phyloP scores from a whole-genome alignment of 2,329 filamentous ascomycete species.

The Fusarium sp. region DNA sequence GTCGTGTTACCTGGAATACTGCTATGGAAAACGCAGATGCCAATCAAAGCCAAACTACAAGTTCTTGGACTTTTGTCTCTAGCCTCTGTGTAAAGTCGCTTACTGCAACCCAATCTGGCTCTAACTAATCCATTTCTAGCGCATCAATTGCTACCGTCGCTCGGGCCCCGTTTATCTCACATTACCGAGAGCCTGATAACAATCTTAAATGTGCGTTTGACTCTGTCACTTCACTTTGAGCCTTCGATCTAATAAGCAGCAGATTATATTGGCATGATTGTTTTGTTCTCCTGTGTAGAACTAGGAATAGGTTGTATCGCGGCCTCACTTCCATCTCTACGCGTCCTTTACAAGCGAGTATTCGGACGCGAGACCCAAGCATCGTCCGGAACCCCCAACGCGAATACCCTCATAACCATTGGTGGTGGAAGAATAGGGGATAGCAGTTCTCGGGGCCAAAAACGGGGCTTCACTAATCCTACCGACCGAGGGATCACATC shows the following conservation, averaged over 20 bases:
- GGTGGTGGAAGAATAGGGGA: background rate
- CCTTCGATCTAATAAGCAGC: background rate
- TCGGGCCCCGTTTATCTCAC: conserved; percentile 7
- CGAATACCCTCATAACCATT: background rate
- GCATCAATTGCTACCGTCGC: conserved; percentile 9
- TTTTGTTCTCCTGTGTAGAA: conserved; percentile 8
- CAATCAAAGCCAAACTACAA: background rate
- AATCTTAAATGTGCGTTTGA: conserved; percentile 8
- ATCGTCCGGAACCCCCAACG: background rate
- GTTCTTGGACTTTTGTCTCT: conserved; percentile 3
- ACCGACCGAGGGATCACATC: background rate
- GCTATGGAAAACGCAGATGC: conserved; percentile 14
- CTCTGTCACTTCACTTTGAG: rapidly evolving
- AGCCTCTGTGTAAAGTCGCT: background rate
- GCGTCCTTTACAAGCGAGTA: background rate
- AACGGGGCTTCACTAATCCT: background rate
- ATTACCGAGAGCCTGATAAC: background rate
- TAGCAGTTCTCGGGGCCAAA: background rate
- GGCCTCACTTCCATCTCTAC: background rate
- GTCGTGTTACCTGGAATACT: background rate
- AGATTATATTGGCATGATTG: conserved; percentile 11
- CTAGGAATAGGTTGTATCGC: background rate
- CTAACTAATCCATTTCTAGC: background rate
- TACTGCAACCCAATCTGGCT: rapidly evolving
- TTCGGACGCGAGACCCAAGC: background rate